Base-by-base conservation (phyloP, 352 stramenopile species). In the Phytophthora syringae region DNA sequence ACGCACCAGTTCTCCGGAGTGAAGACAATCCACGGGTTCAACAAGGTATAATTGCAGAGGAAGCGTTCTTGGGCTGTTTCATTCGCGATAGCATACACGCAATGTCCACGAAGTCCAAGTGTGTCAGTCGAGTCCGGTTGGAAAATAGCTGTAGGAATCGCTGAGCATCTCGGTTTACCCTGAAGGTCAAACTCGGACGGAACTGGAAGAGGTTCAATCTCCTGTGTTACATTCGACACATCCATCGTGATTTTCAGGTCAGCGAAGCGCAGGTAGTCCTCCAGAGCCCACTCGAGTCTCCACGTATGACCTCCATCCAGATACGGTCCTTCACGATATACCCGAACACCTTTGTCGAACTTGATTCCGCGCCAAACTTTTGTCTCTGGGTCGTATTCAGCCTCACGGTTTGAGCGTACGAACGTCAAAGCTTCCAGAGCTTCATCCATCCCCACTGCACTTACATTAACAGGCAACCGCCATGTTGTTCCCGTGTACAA, bases 21-120 rank as follows among this genome's bases (percentile, higher is more conserved):
- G 72, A 92, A 92, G 12, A 92, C 78, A 28, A 91, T 76, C 77
- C 82, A 89, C n/a, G 86, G 86, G 28, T 86, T 88, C 28, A 74
- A 36, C 1, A 94, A 75, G 0, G 86, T 94, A 44, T 80, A 89
- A 47, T 94, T 94, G 53, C 86, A 94, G 6, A 94, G 60, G 22
- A 86, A 90, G 1, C 83, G 76, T 44, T 94, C 83, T n/a, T 92
- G 83, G 11, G 67, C 70, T 2, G 84, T 84, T 15, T 76, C 74
- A 18, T 83, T 88, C 0, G 73, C 75, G 27, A 94, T 67, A 40
- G 83, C 82, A 36, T 94, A 94, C 3, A 89, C 79, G 32, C 83
- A 94, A 24, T 50, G 62, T 4, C 86, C 86, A 2, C 82, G 79
- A 6, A 90, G 54, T 0, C 68, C 70, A 34, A 90, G 83, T 1